Conservation (phyloP, 176 grass and related monocot species). For the Aegilops longissima region DNA sequence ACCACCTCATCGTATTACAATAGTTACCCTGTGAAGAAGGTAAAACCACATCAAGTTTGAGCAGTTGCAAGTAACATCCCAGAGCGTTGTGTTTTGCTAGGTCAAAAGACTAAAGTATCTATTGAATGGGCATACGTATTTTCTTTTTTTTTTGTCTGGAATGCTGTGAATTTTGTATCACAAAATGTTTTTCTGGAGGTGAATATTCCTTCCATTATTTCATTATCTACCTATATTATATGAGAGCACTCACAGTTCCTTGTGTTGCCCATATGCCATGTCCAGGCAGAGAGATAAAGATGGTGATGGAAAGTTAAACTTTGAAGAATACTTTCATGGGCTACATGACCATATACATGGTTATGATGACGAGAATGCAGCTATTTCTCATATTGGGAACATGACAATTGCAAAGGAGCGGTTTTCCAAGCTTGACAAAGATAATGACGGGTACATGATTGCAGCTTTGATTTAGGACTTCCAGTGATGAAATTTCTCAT, state of each 20-base stretch:
- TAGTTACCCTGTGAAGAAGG: neutral
- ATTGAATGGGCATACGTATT: neutral
- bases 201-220: neutral
- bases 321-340: slow-evolving; percentile 62
- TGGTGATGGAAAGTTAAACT: slow-evolving; percentile 75
- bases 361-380: slow-evolving; percentile 50
- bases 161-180: slow-evolving; percentile 12
- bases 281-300: slow-evolving; percentile 73
- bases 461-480: slow-evolving; percentile 20
- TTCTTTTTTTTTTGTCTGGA: neutral
- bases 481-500: neutral
- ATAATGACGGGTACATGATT: slow-evolving; percentile 64
- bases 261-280: slow-evolving; percentile 27
- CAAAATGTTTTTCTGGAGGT: neutral
- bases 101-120: neutral
- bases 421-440: slow-evolving; percentile 76
- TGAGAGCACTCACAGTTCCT: slow-evolving; percentile 12
- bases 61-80: neutral
- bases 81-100: neutral
- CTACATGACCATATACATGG: slow-evolving; percentile 70
- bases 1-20: too few relatives aligned
- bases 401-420: slow-evolving; percentile 51
- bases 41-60: neutral
- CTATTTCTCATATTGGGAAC: slow-evolving; percentile 54
- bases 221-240: slow-evolving; percentile 14